These are phyloP conservation scores for Earliella scabrosa DNA, from an alignment of 1,284 basidiomycete genomes.

Conservation along the genomic window DNA sequence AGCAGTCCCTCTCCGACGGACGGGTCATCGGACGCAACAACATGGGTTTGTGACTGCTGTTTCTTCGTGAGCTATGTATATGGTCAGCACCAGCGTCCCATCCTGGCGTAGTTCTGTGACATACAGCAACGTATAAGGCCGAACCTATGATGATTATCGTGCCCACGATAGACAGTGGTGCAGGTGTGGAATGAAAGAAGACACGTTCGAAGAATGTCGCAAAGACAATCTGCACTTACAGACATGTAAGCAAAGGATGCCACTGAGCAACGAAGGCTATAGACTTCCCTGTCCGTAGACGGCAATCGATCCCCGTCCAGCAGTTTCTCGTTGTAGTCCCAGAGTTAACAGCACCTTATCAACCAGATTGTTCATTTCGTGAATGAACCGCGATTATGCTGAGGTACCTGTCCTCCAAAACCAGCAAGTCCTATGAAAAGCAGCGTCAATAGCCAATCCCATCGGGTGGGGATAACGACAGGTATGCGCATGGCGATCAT, in stretches of 20 bases:
- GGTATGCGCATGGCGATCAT: slow-evolving; percentile 47
- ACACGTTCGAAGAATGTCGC: slow-evolving; percentile 60
- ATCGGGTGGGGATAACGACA: slow-evolving; percentile 51
- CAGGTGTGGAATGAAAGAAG: slow-evolving; percentile 60
- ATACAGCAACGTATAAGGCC: slow-evolving; percentile 65
- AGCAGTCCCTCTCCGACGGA: slow-evolving; percentile 39
- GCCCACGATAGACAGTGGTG: slow-evolving; percentile 57
- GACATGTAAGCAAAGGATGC: not conserved
- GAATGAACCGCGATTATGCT: not conserved
- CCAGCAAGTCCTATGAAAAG: slow-evolving; percentile 59
- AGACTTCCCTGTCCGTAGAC: slow-evolving; percentile 59
- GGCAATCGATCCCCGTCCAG: slow-evolving; percentile 62
- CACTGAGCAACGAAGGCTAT: not conserved
- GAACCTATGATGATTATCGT: slow-evolving; percentile 60
- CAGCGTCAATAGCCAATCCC: slow-evolving; percentile 50
- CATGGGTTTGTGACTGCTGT: slow-evolving; percentile 22
- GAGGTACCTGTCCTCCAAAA: slow-evolving; percentile 56
- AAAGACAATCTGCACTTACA: slow-evolving; percentile 61
- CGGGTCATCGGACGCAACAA: slow-evolving; percentile 29
- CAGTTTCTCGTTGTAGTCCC: slow-evolving; percentile 69
- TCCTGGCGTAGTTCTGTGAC: not conserved
- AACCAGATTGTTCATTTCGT: not conserved
- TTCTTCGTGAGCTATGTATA: slow-evolving; percentile 18
- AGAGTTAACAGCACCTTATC: slow-evolving; percentile 57
- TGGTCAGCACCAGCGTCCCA: no score